phyloP scores from a whole-genome alignment of 202 grass and related monocot species.

The Schoenoplectus tabernaemontani region DNA sequence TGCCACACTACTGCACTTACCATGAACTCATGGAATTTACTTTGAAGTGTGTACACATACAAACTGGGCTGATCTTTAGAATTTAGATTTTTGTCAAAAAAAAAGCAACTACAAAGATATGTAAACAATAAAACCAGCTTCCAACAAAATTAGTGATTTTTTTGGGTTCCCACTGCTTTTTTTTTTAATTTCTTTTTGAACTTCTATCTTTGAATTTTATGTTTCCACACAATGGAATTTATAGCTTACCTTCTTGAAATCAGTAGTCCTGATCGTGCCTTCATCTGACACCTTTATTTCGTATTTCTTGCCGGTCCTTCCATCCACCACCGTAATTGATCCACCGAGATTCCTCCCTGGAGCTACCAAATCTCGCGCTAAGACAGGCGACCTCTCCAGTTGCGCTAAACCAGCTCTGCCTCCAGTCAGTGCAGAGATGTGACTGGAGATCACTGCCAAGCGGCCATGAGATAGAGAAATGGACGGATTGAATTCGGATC shows the following conservation, averaged over 20 bases:
- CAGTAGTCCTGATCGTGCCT: slow-evolving; percentile 64
- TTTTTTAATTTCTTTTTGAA: no score
- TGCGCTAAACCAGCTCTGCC: neutral
- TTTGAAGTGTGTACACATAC: neutral
- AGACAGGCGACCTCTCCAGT: slow-evolving; percentile 48
- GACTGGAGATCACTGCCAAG: slow-evolving; percentile 40
- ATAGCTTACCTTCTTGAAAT: slow-evolving; percentile 68
- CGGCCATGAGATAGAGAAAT: slow-evolving; percentile 24
- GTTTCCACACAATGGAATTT: neutral
- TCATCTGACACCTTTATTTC: slow-evolving; percentile 67
- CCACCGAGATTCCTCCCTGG: slow-evolving; percentile 37
- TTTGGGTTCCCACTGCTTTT: slow-evolving; percentile 3
- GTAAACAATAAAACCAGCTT: neutral
- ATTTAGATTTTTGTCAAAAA: neutral
- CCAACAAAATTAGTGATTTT: slow-evolving; percentile 27
- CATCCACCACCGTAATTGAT: slow-evolving; percentile 47
- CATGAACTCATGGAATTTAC: neutral
- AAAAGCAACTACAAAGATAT: neutral
- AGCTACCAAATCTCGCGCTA: neutral
- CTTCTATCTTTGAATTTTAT: neutral
- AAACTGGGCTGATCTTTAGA: neutral
- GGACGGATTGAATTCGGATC: slow-evolving; percentile 19
- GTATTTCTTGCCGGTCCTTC: slow-evolving; percentile 53
- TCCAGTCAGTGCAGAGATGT: slow-evolving; percentile 17
- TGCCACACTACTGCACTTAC: neutral